A percentile compares a stretch with the other conserved stretches of the same genome.
These are phyloP conservation scores for Kwoniella mangroviensis DNA, from an alignment of 768 basidiomycete genomes.

Conservation along the genomic window DNA sequence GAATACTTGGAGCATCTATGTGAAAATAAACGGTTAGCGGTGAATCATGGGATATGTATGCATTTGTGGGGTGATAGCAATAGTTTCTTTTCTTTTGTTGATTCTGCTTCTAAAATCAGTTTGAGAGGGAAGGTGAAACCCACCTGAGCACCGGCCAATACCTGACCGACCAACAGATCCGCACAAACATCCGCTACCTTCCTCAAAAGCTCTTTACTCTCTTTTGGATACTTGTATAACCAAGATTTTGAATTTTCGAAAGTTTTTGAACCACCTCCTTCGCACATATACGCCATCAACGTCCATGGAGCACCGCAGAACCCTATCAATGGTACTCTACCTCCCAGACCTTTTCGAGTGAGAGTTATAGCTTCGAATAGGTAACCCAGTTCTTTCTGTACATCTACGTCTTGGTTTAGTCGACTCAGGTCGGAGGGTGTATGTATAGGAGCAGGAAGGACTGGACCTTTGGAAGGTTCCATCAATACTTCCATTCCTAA, in stretches of 20 bases:
- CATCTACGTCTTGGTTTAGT: constrained; percentile 69
- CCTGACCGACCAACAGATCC: constrained; percentile 88
- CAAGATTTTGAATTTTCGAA: constrained; percentile 90
- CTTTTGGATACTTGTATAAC: constrained; percentile 87
- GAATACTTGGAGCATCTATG: constrained; percentile 90
- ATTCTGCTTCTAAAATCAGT: no score
- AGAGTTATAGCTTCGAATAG: constrained; percentile 89
- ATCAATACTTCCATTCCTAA: constrained; percentile 86
- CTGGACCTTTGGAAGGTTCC: constrained; percentile 78
- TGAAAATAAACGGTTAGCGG: not conserved
- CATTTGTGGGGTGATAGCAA: no score
- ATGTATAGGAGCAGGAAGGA: constrained; percentile 82
- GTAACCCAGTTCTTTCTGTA: constrained; percentile 81
- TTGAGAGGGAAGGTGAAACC: constrained; percentile 30
- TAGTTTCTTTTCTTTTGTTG: no score
- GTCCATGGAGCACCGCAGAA: constrained; percentile 99
- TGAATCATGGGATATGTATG: not conserved
- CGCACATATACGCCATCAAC: constrained; percentile 96
- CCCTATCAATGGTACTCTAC: constrained; percentile 92
- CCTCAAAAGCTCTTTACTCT: constrained; percentile 74
- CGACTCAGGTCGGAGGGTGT: constrained; percentile 73
- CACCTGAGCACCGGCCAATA: constrained; percentile 94
- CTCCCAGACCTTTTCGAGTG: constrained; percentile 77
- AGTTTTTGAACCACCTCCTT: constrained; percentile 90
- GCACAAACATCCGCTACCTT: constrained; percentile 87